Evolutionary conservation across 1,139 yeast species (phyloP).

Genomic region (Candida sanyaensis): DNA sequence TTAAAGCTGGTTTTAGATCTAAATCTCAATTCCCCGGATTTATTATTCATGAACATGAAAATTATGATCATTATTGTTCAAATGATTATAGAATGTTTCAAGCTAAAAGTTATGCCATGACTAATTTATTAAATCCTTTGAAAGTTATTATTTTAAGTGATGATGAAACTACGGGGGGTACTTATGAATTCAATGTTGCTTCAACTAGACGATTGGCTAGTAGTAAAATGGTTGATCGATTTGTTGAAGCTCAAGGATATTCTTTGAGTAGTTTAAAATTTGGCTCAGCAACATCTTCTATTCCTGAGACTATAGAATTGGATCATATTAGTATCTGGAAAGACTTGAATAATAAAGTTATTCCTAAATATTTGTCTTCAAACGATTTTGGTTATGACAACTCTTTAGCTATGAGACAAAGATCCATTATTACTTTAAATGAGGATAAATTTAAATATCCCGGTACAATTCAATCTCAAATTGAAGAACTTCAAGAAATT

Average conservation of each 20-base stretch:
- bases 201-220: conserved; percentile 22
- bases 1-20: conserved; percentile 18
- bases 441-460: conserved; percentile 26
- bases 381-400: conserved; percentile 26
- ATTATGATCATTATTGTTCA: conserved; percentile 27
- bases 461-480: conserved; percentile 19
- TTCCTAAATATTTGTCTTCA: conserved; percentile 21
- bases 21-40: conserved; percentile 30
- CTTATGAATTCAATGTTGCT: conserved; percentile 34
- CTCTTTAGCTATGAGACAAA: conserved; percentile 17
- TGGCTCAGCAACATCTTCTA: conserved; percentile 4
- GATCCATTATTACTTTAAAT: conserved; percentile 21
- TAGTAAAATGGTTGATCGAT: conserved; percentile 24
- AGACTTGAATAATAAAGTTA: conserved; percentile 18
- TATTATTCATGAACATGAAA: conserved; percentile 26
- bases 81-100: conserved; percentile 30
- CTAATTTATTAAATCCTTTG: conserved; percentile 32
- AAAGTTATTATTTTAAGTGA: conserved; percentile 29
- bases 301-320: conserved; percentile 16
- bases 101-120: conserved; percentile 29
- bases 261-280: conserved; percentile 10
- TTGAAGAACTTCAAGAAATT: conserved; percentile 19
- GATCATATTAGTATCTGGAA: conserved; percentile 24
- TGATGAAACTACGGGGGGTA: conserved; percentile 20
- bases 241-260: conserved; percentile 11